Conservation (phyloP, 106 monocot genomes). For the Allium cepa region DNA sequence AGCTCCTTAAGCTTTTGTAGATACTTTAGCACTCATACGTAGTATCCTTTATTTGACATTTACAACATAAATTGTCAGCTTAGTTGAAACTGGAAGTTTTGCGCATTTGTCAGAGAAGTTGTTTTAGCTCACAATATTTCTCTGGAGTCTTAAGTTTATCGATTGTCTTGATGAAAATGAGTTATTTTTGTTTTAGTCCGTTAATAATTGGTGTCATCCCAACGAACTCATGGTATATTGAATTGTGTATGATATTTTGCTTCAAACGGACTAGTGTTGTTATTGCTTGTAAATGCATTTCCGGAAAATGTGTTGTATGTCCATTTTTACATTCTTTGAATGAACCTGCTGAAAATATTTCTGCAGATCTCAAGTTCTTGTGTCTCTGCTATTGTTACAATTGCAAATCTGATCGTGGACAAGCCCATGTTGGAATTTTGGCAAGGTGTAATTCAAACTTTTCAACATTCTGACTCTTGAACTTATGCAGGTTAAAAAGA, state of each 20-base stretch:
- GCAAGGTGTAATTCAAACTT: constrained; percentile 37
- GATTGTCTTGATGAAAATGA: no score
- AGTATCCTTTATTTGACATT: neutral
- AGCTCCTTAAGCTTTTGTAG: no score
- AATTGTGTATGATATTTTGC: neutral
- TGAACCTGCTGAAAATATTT: neutral
- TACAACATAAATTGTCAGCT: neutral
- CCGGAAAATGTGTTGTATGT: neutral
- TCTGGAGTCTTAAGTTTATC: no score
- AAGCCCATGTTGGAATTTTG: constrained; percentile 28
- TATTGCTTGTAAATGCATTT: neutral
- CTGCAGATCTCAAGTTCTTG: constrained; percentile 44
- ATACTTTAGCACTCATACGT: neutral
- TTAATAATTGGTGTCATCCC: no score
- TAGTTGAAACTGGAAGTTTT: neutral
- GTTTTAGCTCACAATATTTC: neutral
- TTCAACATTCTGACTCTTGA: neutral
- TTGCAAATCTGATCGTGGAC: constrained; percentile 85
- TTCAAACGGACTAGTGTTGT: neutral
- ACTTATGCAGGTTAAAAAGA: neutral
- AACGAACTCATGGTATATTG: neutral
- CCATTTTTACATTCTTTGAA: neutral
- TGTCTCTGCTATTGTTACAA: constrained; percentile 42
- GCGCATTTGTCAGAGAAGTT: neutral
- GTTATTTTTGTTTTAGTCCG: no score